Evolutionary conservation across 164 flowering plant species (phyloP).

Genomic region (Amborella trichopoda): DNA sequence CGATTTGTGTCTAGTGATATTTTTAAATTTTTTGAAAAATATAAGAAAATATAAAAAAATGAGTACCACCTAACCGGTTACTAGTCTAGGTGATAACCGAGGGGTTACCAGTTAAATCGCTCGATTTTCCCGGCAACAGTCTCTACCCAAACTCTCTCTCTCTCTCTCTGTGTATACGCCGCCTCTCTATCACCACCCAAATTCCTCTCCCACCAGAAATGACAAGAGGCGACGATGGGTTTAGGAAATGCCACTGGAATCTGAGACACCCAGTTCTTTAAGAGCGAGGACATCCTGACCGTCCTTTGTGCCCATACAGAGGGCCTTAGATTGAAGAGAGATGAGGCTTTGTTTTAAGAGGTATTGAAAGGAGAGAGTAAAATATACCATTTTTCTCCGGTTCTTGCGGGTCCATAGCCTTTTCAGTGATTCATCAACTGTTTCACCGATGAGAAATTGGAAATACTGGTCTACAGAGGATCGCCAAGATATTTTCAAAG

Average conservation of each 20-base stretch:
- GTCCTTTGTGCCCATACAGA: constrained; percentile 16
- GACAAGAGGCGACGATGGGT: constrained; percentile 52
- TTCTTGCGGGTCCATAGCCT: constrained; percentile 48
- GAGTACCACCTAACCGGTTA: too few species aligned
- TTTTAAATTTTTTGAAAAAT: too few species aligned
- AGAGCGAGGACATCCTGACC: constrained; percentile 60
- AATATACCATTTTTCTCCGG: constrained; percentile 52
- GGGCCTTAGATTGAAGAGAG: constrained; percentile 37
- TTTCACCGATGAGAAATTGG: not conserved
- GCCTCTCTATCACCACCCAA: too few species aligned
- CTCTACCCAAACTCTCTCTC: too few species aligned
- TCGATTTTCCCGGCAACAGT: too few species aligned
- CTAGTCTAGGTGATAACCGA: too few species aligned
- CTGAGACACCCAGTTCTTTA: constrained; percentile 64
- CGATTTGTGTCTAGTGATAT: too few species aligned
- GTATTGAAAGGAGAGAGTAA: constrained; percentile 62
- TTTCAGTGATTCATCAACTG: constrained; percentile 6
- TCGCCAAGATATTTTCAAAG: constrained; percentile 8
- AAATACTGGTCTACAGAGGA: constrained; percentile 5
- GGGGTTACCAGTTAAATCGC: too few species aligned
- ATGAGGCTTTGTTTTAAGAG: constrained; percentile 56
- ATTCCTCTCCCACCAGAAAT: constrained; percentile 26
- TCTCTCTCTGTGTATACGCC: too few species aligned
- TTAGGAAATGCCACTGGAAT: constrained; percentile 53
- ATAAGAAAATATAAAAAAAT: too few species aligned